Evolutionary conservation across 2,329 filamentous ascomycete species (phyloP).

Genomic region (Coniochaeta sp.): DNA sequence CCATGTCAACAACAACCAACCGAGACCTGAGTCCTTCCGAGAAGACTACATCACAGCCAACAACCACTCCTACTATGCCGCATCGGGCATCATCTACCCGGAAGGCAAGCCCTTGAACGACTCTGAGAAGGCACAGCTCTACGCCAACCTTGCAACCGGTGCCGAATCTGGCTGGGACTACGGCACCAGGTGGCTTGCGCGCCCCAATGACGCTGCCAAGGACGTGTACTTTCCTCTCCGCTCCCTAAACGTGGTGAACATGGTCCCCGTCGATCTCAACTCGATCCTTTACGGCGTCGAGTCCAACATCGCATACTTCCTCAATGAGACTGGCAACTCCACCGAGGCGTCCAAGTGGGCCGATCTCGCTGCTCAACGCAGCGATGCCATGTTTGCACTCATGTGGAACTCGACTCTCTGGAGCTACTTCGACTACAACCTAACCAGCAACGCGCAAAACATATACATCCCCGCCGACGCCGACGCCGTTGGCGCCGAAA

Average conservation of each 20-base stretch:
- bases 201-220: constrained; percentile 47
- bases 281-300: constrained; percentile 63
- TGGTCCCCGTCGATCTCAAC: constrained; percentile 60
- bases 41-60: constrained; percentile 61
- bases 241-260: constrained; percentile 50
- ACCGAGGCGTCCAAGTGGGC: constrained; percentile 42
- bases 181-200: constrained; percentile 47
- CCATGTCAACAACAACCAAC: constrained; percentile 55
- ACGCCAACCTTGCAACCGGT: constrained; percentile 55
- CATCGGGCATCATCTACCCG: constrained; percentile 51
- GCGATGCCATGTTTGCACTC: constrained; percentile 53
- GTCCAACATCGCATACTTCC: constrained; percentile 47
- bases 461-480: constrained; percentile 43
- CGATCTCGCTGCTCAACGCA: constrained; percentile 41
- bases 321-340: constrained; percentile 41
- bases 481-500: constrained; percentile 34
- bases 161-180: constrained; percentile 65
- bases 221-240: constrained; percentile 60
- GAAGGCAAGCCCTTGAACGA: constrained; percentile 41
- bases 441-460: constrained; percentile 49
- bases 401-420: constrained; percentile 58
- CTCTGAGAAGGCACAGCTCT: constrained; percentile 43
- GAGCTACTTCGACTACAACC: constrained; percentile 64
- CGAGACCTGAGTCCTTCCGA: constrained; percentile 58
- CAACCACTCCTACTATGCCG: constrained; percentile 55